Conservation (phyloP, 768 basidiomycete genomes). For the Leccinum pellstonianum region DNA sequence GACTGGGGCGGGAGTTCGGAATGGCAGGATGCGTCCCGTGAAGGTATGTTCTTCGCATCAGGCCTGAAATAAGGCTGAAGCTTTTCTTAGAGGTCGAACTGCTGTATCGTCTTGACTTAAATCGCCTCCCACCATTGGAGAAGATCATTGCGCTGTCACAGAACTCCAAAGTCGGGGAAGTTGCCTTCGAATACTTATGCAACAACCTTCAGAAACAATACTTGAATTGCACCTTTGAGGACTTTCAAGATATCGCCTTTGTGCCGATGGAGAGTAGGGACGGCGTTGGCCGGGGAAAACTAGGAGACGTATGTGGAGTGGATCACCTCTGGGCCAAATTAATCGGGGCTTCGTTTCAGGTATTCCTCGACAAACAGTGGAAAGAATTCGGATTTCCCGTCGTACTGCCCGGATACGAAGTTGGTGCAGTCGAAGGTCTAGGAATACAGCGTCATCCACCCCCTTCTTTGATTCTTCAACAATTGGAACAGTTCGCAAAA, state of each 20-base stretch:
- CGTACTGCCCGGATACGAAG: too few species aligned
- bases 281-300: not conserved
- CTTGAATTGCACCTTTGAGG: slow-evolving; percentile 48
- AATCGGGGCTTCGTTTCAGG: too few species aligned
- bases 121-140: slow-evolving; percentile 51
- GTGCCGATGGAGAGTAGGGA: not conserved
- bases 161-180: slow-evolving; percentile 44
- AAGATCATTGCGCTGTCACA: slow-evolving; percentile 61
- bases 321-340: too few species aligned
- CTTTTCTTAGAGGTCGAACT: not conserved
- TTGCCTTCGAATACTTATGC: slow-evolving; percentile 79
- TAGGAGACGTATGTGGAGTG: too few species aligned
- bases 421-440: too few species aligned
- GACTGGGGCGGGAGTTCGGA: slow-evolving; percentile 74
- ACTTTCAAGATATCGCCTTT: not conserved
- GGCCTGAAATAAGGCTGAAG: not conserved
- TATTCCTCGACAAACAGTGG: too few species aligned
- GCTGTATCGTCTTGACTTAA: not conserved
- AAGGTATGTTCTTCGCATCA: not conserved
- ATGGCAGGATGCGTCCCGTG: slow-evolving; percentile 45
- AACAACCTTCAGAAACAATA: slow-evolving; percentile 18
- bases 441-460: too few species aligned
- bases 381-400: too few species aligned
- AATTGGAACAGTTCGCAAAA: too few species aligned
- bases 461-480: too few species aligned